Evolutionary conservation across 148 eudicot genomes (phyloP).

Genomic region (Nepenthes mirabilis): DNA sequence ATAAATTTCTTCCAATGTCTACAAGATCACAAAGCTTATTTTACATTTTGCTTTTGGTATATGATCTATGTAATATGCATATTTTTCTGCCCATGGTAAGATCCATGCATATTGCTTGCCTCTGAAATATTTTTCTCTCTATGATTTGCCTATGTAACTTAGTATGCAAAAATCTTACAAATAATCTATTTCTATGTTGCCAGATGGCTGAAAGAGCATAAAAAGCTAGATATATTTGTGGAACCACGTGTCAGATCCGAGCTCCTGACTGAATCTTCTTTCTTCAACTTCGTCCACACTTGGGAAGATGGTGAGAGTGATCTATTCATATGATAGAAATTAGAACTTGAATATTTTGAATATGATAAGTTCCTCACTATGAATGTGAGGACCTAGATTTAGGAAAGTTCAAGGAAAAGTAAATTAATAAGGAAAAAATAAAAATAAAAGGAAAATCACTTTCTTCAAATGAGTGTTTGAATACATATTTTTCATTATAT

Average conservation of each 20-base stretch:
- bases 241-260: constrained; percentile 80
- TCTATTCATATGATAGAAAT: background rate
- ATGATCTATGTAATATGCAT: background rate
- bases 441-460: too few species aligned
- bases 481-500: too few species aligned
- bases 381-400: too few species aligned
- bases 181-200: constrained; percentile 2
- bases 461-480: too few species aligned
- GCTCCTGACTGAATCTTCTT: constrained; percentile 62
- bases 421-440: too few species aligned
- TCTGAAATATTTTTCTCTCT: too few species aligned
- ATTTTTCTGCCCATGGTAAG: background rate
- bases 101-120: too few species aligned
- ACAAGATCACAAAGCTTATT: background rate
- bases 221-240: constrained; percentile 53
- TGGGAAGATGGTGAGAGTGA: constrained; percentile 70
- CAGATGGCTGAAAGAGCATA: constrained; percentile 85
- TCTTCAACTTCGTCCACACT: constrained; percentile 68
- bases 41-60: background rate
- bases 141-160: too few species aligned
- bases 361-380: too few species aligned
- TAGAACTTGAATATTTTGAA: background rate
- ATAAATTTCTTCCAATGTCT: too few species aligned
- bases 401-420: too few species aligned
- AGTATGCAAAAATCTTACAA: too few species aligned